Percentiles rank a stretch among this genome's conserved stretches.
Evolutionary conservation across 805 yeast species (phyloP).

Genomic region (Wickerhamiella australiensis): DNA sequence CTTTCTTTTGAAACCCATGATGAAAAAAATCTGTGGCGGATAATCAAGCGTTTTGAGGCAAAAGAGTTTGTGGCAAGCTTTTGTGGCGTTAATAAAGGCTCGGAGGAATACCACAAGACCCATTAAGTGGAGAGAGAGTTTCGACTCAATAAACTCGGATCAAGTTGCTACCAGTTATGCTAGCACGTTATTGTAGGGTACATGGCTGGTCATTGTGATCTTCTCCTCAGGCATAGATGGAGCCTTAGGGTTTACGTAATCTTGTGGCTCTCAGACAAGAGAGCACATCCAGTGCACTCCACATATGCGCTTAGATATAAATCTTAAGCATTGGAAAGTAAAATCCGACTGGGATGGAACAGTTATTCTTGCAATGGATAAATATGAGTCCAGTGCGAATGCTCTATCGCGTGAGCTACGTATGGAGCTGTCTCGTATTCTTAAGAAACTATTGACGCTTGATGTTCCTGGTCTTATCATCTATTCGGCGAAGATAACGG

Average conservation of each 20-base stretch:
- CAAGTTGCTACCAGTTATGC: too few relatives aligned
- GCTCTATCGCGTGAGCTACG: background rate
- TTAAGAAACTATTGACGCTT: background rate
- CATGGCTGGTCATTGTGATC: too few relatives aligned
- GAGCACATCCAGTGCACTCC: background rate
- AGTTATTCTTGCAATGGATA: background rate
- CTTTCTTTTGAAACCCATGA: slow-evolving; percentile 5
- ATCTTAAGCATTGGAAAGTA: slow-evolving; percentile 2
- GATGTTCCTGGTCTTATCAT: background rate
- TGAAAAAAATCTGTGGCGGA: slow-evolving; percentile 1
- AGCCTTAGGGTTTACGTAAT: too few relatives aligned
- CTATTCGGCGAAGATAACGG: background rate
- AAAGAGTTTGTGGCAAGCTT: background rate
- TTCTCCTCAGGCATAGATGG: too few relatives aligned
- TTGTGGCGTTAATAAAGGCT: background rate
- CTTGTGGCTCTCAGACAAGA: background rate
- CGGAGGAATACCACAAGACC: too few relatives aligned
- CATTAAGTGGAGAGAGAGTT: too few relatives aligned
- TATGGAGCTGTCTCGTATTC: background rate
- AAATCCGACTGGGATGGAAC: slow-evolving; percentile 6
- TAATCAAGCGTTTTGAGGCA: background rate
- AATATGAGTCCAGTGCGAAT: background rate
- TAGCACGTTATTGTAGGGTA: too few relatives aligned
- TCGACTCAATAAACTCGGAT: too few relatives aligned
- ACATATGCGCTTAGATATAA: background rate